Conservation (phyloP, 2,329 filamentous ascomycete species). For the Aurifilum marmelostoma region DNA sequence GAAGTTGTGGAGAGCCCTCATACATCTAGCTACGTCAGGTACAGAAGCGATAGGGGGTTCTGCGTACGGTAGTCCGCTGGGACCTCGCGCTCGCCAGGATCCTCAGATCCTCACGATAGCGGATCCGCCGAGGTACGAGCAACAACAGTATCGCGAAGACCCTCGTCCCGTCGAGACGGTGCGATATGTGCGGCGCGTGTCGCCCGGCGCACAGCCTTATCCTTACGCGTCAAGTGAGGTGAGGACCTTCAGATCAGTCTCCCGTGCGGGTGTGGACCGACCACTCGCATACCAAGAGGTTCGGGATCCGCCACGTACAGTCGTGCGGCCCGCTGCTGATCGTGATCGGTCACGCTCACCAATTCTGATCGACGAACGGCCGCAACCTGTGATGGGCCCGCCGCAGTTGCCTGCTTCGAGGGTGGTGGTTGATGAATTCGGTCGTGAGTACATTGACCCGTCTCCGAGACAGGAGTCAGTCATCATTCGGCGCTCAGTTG, state of each 20-base stretch:
- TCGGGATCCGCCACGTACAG: conserved; percentile 48
- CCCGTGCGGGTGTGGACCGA: conserved; percentile 48
- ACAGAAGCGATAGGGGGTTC: conserved; percentile 39
- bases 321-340: conserved; percentile 53
- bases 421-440: conserved; percentile 81
- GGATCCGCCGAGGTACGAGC: conserved; percentile 36
- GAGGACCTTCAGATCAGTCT: conserved; percentile 44
- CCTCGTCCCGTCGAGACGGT: conserved; percentile 37
- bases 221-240: conserved; percentile 44
- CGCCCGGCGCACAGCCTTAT: conserved; percentile 42
- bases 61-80: conserved; percentile 42
- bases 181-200: conserved; percentile 44
- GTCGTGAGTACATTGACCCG: conserved; percentile 74
- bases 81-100: conserved; percentile 34
- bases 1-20: conserved; percentile 50
- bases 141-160: conserved; percentile 40
- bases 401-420: conserved; percentile 60
- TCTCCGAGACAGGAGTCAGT: conserved; percentile 41
- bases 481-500: conserved; percentile 56
- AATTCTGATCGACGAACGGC: conserved; percentile 46
- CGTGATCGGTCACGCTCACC: conserved; percentile 54
- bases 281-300: conserved; percentile 49
- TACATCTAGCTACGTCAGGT: conserved; percentile 41
- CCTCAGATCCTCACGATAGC: conserved; percentile 35
- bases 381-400: conserved; percentile 52